Evolutionary conservation across 163 green algal species (phyloP), one percentile per base, ranked within the genome.

Genomic region (Prototheca wickerhamii): DNA sequence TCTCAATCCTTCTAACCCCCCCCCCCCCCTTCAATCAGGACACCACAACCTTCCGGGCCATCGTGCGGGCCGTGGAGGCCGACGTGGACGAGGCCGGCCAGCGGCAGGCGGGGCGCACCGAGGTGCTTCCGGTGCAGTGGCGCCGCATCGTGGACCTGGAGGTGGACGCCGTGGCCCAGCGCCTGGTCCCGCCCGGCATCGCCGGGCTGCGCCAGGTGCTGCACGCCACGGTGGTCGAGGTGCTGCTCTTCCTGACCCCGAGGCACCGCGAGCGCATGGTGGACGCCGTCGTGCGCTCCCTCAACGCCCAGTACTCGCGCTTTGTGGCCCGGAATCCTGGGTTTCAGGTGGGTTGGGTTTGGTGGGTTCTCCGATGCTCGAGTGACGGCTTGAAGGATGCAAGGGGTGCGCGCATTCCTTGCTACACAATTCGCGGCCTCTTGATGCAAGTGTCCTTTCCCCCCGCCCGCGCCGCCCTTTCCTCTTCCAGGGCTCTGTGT

Each of bases 191-290:
- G 20, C 57, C 79, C 3, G 77, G 83, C 26, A 67, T 91, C 12
- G 43, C 69, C 6, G 63, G 53, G 3, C 69, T 92, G 34, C 74
- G 85, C 21, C 37, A 65, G 40, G 54, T 74, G 28, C 62, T 89
- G 49, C 81, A 84, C 59, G 69, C 66, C 32, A 91, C 82, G 0
- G 78, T 80, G 20, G 79, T 91, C 40, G 85, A 92, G 67, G 76
- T 92, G 65, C 76, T 92, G 59, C 82, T 86, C 31, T 92, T 85
- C 70, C 71, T 92, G 63, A 87, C 75, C 4, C 84, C 83, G 0
- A 32, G 67, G 10, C 75, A 89, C 74, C 76, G 76, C 54, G 70
- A 79, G 3, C 73, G 83, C 44, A 87, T 92, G 57, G 66, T 89
- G 29, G 33, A 66, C 46, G 84, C 79, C 18, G 61, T 91, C 23